These are phyloP conservation scores for Limnanthes douglasii DNA, from an alignment of 345 rosid species.

Conservation along the genomic window DNA sequence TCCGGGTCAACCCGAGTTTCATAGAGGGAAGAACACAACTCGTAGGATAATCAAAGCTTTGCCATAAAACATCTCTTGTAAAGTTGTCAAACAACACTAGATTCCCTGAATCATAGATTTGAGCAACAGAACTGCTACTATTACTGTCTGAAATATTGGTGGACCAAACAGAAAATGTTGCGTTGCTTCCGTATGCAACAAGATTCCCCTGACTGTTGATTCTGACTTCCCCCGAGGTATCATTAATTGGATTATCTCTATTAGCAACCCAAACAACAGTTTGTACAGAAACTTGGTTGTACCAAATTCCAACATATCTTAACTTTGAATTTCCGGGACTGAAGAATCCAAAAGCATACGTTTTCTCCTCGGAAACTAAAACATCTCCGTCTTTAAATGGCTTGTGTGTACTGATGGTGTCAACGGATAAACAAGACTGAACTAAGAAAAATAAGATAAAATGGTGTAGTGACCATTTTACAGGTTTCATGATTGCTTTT, in stretches of 20 bases:
- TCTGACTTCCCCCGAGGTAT: constrained; percentile 23
- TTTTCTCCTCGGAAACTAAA: constrained; percentile 19
- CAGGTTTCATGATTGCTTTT: too few species aligned
- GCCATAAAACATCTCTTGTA: constrained; percentile 25
- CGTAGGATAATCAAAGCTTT: constrained; percentile 62
- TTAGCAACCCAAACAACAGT: constrained; percentile 80
- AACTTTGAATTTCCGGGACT: constrained; percentile 28
- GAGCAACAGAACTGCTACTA: constrained; percentile 17
- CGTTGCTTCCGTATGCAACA: constrained; percentile 12
- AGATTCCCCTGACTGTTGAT: constrained; percentile 28
- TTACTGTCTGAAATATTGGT: constrained; percentile 16
- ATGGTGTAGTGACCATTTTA: too few species aligned
- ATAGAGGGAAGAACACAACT: constrained; percentile 41
- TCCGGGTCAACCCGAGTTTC: constrained; percentile 40
- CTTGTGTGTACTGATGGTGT: constrained; percentile 15
- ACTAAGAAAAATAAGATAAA: constrained; percentile 9
- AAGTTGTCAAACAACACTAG: constrained; percentile 27
- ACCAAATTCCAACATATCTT: constrained; percentile 73
- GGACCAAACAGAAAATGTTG: constrained; percentile 33
- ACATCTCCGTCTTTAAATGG: constrained; percentile 29
- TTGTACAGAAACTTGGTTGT: constrained; percentile 20
- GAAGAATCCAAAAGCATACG: constrained; percentile 57
- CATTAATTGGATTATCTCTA: constrained; percentile 33
- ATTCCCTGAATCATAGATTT: constrained; percentile 47
- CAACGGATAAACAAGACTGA: constrained; percentile 9